These are phyloP conservation scores for Zygotorulaspora florentina DNA, from an alignment of 805 yeast species.

Conservation along the genomic window DNA sequence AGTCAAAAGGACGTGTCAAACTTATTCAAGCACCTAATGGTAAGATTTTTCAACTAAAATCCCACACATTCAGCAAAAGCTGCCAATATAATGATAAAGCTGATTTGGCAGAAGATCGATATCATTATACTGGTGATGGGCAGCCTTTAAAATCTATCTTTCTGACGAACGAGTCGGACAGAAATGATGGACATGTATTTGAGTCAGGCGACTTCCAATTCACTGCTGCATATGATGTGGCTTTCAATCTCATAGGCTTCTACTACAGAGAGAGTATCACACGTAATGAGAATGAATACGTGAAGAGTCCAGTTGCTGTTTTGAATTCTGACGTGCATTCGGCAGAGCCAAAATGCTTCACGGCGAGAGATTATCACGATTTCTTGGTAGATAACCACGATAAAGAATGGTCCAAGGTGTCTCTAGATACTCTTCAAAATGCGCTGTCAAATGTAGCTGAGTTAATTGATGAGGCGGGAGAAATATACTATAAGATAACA, in stretches of 20 bases:
- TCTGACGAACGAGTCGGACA: constrained; percentile 18
- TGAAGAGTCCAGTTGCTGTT: neutral
- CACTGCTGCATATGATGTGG: constrained; percentile 21
- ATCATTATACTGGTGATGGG: constrained; percentile 25
- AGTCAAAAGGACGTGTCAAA: constrained; percentile 16
- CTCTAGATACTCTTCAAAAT: constrained; percentile 16
- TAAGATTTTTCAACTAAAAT: constrained; percentile 18
- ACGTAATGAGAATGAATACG: constrained; percentile 23
- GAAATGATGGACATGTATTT: constrained; percentile 24
- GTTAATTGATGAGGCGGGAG: constrained; percentile 41
- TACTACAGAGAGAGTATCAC: constrained; percentile 14
- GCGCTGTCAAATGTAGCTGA: constrained; percentile 39
- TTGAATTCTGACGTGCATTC: neutral
- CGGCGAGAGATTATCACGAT: constrained; percentile 32
- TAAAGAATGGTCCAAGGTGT: constrained; percentile 21
- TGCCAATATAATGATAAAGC: constrained; percentile 17
- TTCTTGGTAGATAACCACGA: constrained; percentile 31
- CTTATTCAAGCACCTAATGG: constrained; percentile 14
- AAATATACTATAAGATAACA: constrained; percentile 44
- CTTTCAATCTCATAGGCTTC: constrained; percentile 28
- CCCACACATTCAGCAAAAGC: constrained; percentile 27
- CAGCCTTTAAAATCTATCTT: constrained; percentile 28
- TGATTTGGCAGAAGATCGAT: constrained; percentile 24
- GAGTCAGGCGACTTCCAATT: constrained; percentile 19
- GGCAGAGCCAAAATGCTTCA: constrained; percentile 22